phyloP scores from a whole-genome alignment of 176 grass and related monocot genomes.

The Canna indica region DNA sequence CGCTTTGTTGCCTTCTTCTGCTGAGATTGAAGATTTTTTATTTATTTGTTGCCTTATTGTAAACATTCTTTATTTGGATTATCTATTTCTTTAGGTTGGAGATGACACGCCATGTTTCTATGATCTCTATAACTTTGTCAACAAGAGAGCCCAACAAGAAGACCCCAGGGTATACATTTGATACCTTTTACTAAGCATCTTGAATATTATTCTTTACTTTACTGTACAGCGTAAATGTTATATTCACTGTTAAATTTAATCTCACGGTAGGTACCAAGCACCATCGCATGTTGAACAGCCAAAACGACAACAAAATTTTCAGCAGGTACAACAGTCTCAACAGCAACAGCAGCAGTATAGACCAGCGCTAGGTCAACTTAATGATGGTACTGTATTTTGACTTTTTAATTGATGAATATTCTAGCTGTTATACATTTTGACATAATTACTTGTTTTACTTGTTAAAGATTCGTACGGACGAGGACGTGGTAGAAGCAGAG shows the following conservation, averaged over 20 bases:
- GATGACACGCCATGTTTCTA: slow-evolving; percentile 94
- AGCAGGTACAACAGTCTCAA: slow-evolving; percentile 64
- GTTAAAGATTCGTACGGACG: slow-evolving; percentile 64
- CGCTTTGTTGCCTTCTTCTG: background rate
- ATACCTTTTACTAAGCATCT: background rate
- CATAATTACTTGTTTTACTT: slow-evolving; percentile 8
- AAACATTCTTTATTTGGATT: background rate
- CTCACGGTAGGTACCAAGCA: slow-evolving; percentile 64
- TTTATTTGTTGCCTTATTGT: background rate
- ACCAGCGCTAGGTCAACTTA: slow-evolving; percentile 47
- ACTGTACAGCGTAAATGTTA: slow-evolving; percentile 3
- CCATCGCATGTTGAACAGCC: slow-evolving; percentile 47
- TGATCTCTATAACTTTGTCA: slow-evolving; percentile 94
- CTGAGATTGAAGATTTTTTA: background rate
- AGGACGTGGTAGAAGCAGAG: slow-evolving; percentile 20
- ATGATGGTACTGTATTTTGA: slow-evolving; percentile 5
- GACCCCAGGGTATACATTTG: slow-evolving; percentile 58
- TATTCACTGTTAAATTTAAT: slow-evolving; percentile 1
- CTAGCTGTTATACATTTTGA: slow-evolving; percentile 6
- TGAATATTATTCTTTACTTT: slow-evolving; percentile 1
- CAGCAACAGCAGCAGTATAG: slow-evolving; percentile 47
- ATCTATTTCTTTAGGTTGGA: slow-evolving; percentile 52
- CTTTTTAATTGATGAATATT: background rate
- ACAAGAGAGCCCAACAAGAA: slow-evolving; percentile 56
- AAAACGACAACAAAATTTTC: slow-evolving; percentile 58